Evolutionary conservation across 1,139 yeast genomes (phyloP).

Genomic region (Yamadazyma aaseri): DNA sequence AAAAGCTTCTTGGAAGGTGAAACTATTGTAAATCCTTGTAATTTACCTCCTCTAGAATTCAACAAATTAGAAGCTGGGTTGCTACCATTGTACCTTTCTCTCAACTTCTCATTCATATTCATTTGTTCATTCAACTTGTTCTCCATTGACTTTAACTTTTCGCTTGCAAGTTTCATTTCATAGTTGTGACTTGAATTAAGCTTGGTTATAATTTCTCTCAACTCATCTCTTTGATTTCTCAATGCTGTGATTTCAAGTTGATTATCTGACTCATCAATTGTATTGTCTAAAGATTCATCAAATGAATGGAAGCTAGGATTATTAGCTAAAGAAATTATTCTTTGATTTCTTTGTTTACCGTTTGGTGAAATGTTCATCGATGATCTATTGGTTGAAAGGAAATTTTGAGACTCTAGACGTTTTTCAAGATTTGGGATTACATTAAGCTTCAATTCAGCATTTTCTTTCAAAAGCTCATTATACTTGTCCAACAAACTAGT

Average conservation of each 20-base stretch:
- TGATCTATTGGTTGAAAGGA: slow-evolving; percentile 3
- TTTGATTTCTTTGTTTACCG: slow-evolving; percentile 6
- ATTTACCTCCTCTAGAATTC: slow-evolving; percentile 33
- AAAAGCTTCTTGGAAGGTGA: slow-evolving; percentile 36
- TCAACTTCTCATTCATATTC: slow-evolving; percentile 34
- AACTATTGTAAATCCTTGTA: slow-evolving; percentile 45
- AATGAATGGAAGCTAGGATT: slow-evolving; percentile 10
- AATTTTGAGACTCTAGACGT: slow-evolving; percentile 13
- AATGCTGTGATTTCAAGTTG: slow-evolving; percentile 35
- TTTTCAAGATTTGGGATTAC: slow-evolving; percentile 45
- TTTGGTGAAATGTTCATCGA: slow-evolving; percentile 6
- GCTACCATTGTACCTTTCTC: slow-evolving; percentile 19
- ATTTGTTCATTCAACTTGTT: slow-evolving; percentile 35
- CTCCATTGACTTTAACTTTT: slow-evolving; percentile 44
- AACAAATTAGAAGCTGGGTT: slow-evolving; percentile 6
- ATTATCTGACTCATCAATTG: slow-evolving; percentile 23
- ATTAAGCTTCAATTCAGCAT: slow-evolving; percentile 40
- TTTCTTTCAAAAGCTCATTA: slow-evolving; percentile 40
- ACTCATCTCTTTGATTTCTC: slow-evolving; percentile 55
- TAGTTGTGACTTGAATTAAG: slow-evolving; percentile 35
- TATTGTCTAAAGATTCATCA: slow-evolving; percentile 12
- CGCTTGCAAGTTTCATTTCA: slow-evolving; percentile 40
- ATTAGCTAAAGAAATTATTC: slow-evolving; percentile 22
- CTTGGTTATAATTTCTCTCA: slow-evolving; percentile 51
- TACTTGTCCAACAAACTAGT: slow-evolving; percentile 32